Evolutionary conservation across 352 stramenopile genomes (phyloP).

Genomic region (Phytophthora palmivora): DNA sequence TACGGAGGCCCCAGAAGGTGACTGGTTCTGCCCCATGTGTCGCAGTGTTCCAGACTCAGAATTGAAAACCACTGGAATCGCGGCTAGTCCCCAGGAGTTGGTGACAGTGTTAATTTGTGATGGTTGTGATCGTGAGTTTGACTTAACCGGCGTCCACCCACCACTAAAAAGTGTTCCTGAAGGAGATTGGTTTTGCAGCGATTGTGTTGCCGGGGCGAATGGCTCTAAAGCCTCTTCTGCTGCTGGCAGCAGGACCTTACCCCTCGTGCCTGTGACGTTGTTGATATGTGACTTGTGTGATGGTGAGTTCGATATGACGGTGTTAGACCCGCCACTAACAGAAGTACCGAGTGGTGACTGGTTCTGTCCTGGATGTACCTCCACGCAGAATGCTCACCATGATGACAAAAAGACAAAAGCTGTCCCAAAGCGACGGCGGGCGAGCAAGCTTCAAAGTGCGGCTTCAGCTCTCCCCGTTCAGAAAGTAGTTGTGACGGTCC

Average conservation of each 20-base stretch:
- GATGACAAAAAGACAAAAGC: conserved; percentile 13
- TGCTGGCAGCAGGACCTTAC: neutral
- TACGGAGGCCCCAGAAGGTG: conserved; percentile 46
- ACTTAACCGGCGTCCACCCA: conserved; percentile 53
- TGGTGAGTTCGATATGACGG: conserved; percentile 65
- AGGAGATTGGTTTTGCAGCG: conserved; percentile 55
- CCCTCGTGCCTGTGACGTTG: conserved; percentile 42
- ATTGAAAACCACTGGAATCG: neutral
- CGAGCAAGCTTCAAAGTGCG: conserved; percentile 3
- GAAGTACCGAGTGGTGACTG: conserved; percentile 59
- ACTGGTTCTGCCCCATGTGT: conserved; percentile 44
- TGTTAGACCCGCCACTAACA: conserved; percentile 53
- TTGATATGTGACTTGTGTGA: conserved; percentile 82
- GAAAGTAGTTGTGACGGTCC: conserved; percentile 44
- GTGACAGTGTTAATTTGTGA: conserved; percentile 67
- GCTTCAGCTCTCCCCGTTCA: conserved; percentile 1
- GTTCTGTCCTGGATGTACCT: conserved; percentile 41
- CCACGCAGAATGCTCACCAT: conserved; percentile 3
- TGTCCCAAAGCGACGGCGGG: conserved; percentile 7
- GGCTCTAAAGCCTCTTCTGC: neutral
- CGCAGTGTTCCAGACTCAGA: neutral
- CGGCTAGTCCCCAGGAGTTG: conserved; percentile 15
- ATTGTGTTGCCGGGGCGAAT: conserved; percentile 21
- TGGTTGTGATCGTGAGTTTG: conserved; percentile 71
- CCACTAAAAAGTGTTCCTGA: conserved; percentile 45